Conservation (phyloP, 345 rosid genomes). For the Lenwebbia sp. region DNA sequence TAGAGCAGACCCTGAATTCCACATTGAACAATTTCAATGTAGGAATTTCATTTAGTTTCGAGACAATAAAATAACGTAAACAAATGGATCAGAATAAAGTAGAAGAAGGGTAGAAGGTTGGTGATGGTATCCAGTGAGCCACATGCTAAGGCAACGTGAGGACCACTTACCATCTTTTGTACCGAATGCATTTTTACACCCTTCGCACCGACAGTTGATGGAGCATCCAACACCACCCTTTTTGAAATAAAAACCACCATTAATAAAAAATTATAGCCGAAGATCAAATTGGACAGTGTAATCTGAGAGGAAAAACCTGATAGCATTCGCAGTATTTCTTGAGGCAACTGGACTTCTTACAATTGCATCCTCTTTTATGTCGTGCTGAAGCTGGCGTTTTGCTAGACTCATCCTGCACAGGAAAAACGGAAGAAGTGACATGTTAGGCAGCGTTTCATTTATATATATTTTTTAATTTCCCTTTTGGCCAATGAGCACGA, state of each 20-base stretch:
- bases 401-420: slow-evolving; percentile 66
- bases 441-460: background rate
- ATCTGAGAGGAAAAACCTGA: slow-evolving; percentile 39
- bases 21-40: background rate
- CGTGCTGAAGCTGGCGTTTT: slow-evolving; percentile 98
- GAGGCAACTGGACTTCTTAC: slow-evolving; percentile 94
- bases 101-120: background rate
- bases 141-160: background rate
- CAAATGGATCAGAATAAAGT: background rate
- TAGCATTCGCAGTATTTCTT: slow-evolving; percentile 99
- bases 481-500: background rate
- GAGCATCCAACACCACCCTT: slow-evolving; percentile 99
- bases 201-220: slow-evolving; percentile 92
- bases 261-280: background rate
- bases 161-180: slow-evolving; percentile 71
- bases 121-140: background rate
- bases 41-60: background rate
- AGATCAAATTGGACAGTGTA: background rate
- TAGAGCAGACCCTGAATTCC: slow-evolving; percentile 41
- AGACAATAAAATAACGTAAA: background rate
- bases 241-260: background rate
- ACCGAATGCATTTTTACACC: slow-evolving; percentile 89
- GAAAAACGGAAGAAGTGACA: background rate
- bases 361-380: slow-evolving; percentile 99
- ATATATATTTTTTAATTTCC: background rate